A percentile compares a stretch with the other conserved stretches of the same genome.
Evolutionary conservation across 495 filamentous ascomycete species (phyloP).

Genomic region (Aspergillus ellipticus): DNA sequence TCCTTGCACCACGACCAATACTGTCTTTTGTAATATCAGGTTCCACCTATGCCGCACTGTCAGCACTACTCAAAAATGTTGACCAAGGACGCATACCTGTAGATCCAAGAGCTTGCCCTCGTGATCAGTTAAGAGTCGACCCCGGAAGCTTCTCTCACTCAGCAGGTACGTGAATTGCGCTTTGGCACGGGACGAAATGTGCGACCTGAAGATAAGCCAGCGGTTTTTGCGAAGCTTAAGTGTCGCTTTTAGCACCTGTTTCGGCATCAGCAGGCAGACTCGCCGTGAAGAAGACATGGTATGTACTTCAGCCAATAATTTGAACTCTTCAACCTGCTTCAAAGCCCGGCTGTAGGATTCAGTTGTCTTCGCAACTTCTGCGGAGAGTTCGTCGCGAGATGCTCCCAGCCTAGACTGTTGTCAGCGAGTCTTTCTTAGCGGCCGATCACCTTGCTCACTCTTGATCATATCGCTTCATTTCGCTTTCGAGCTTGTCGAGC

Average conservation of each 20-base stretch:
- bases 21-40: conserved; percentile 73
- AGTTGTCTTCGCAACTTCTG: conserved; percentile 42
- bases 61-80: neutral
- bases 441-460: conserved; percentile 37
- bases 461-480: conserved; percentile 48
- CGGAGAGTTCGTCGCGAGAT: conserved; percentile 60
- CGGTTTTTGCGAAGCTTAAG: conserved; percentile 66
- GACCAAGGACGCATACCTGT: conserved; percentile 45
- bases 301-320: conserved; percentile 50
- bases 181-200: conserved; percentile 79
- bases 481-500: conserved; percentile 53
- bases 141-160: conserved; percentile 83
- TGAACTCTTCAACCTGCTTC: conserved; percentile 45
- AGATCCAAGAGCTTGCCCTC: conserved; percentile 67
- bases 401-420: conserved; percentile 54
- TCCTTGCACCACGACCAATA: conserved; percentile 77
- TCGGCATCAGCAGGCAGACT: conserved; percentile 1
- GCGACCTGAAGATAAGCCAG: conserved; percentile 75
- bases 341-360: conserved; percentile 40
- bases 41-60: conserved; percentile 49
- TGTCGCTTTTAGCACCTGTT: conserved; percentile 56
- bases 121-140: conserved; percentile 76
- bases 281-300: neutral
- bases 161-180: conserved; percentile 84
- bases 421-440: conserved; percentile 3